Base-by-base conservation (phyloP, 225 moss, liverwort and hornwort genomes). In the Physcomitrium patens region DNA sequence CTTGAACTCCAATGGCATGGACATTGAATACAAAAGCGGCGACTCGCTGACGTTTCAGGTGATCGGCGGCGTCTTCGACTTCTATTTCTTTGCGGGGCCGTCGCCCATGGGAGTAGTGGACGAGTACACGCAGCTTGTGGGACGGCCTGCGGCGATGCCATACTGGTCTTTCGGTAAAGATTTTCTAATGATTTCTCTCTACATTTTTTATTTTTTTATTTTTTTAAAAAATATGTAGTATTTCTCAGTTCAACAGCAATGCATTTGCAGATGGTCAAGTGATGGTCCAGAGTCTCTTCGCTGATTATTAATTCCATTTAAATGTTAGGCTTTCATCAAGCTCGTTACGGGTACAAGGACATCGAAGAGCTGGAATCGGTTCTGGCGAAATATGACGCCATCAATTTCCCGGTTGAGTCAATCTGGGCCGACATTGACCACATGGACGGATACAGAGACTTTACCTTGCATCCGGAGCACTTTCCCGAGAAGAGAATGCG, bases 401-500 rank as follows among this genome's bases (percentile, higher is more conserved):
- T 89, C 2, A 74, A 81, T 9, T 88, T 94, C 53, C 94, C 91
- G 8, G 81, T 94, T 18, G 94, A 91, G 65, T 80, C 83, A 10
- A 84, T 94, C 15, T 94, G 94, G 91, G 88, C 88, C 20, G 94
- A 94, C 54, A 94, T 94, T 46, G 94, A 94, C 67, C 79, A 91
- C 76, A 91, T 94, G 94, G 88, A 91, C 41, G 65, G 37, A 0
- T 94, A 77, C 79, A 91, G 81, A 65, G 91, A 86, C 70, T 94
- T 94, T 1, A 88, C 90, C 44, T 19, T 90, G 0, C 85, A 94
- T 68, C 84, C 84, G 13, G 84, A 80, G 50, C 83, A 90, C 63
- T 91, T 82, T 65, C 89, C 90, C 1, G 70, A 75, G 20, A 80
- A 83, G 45, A 81, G 78, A 46, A 5, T 94, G 79, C 80, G 78